Percentiles rank a stretch among this genome's conserved stretches.
Evolutionary conservation across 2,329 filamentous ascomycete genomes (phyloP).

Genomic region (Podosphaera aphanis): DNA sequence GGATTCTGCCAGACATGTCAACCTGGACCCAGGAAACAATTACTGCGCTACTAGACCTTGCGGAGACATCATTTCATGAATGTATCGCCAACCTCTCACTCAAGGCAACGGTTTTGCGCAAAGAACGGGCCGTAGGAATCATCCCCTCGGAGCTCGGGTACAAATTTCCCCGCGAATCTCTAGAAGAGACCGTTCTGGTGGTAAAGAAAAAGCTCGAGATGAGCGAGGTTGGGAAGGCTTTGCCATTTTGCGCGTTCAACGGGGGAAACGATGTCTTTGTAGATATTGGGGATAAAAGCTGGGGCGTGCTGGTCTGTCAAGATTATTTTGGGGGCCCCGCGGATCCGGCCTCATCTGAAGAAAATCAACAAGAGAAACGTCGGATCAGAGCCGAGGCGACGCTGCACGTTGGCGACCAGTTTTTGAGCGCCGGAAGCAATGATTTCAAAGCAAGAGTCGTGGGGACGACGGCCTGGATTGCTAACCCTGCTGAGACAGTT

Average conservation of each 20-base stretch:
- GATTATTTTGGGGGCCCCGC: slow-evolving; percentile 46
- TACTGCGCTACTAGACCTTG: slow-evolving; percentile 59
- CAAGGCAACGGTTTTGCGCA: slow-evolving; percentile 59
- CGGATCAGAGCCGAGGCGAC: slow-evolving; percentile 51
- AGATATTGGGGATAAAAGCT: slow-evolving; percentile 93
- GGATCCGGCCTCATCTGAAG: slow-evolving; percentile 18
- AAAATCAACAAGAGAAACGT: slow-evolving; percentile 3
- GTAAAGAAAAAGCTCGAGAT: slow-evolving; percentile 83
- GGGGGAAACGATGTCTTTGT: slow-evolving; percentile 95
- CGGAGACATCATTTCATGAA: slow-evolving; percentile 61
- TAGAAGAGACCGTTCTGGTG: slow-evolving; percentile 89
- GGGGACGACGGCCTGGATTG: slow-evolving; percentile 92
- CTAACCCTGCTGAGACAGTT: slow-evolving; percentile 75
- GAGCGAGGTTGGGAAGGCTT: slow-evolving; percentile 36
- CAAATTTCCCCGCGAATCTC: slow-evolving; percentile 61
- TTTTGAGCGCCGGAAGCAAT: slow-evolving; percentile 81
- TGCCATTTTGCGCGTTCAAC: slow-evolving; percentile 97
- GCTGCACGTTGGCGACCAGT: slow-evolving; percentile 90
- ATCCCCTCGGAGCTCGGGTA: slow-evolving; percentile 37
- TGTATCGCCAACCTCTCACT: slow-evolving; percentile 61
- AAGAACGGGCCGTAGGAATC: slow-evolving; percentile 68
- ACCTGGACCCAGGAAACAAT: slow-evolving; percentile 60
- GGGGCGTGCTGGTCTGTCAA: slow-evolving; percentile 85
- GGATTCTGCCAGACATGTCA: slow-evolving; percentile 60
- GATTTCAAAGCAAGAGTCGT: slow-evolving; percentile 89